Conservation (phyloP, 306 rosid species). For the Spatholobus suberectus region DNA sequence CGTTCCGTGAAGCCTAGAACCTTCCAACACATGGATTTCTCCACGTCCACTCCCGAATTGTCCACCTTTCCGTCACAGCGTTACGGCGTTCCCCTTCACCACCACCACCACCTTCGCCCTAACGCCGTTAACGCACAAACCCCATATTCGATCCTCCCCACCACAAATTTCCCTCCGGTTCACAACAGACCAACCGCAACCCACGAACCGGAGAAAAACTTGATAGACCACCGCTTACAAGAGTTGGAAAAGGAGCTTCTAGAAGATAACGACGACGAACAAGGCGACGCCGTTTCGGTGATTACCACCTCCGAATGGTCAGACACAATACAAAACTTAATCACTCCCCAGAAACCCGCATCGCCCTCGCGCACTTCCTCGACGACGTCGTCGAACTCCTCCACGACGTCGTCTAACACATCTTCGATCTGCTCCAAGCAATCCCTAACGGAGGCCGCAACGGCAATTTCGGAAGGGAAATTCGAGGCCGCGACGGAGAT, state of each 20-base stretch:
- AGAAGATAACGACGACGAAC: slow-evolving; percentile 67
- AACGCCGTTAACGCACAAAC: slow-evolving; percentile 13
- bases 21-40: slow-evolving; percentile 57
- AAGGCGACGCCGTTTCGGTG: slow-evolving; percentile 61
- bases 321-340: slow-evolving; percentile 70
- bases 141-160: not conserved
- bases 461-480: slow-evolving; percentile 67
- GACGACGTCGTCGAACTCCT: slow-evolving; percentile 59
- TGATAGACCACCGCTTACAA: slow-evolving; percentile 44
- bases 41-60: slow-evolving; percentile 35
- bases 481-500: slow-evolving; percentile 60
- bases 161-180: not conserved
- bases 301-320: slow-evolving; percentile 73
- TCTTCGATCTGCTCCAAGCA: slow-evolving; percentile 55
- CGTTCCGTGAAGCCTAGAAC: slow-evolving; percentile 66
- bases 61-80: slow-evolving; percentile 36
- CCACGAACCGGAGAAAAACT: slow-evolving; percentile 53
- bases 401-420: slow-evolving; percentile 53
- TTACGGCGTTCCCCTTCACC: slow-evolving; percentile 42
- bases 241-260: slow-evolving; percentile 73
- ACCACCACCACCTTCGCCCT: slow-evolving; percentile 56
- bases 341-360: slow-evolving; percentile 45
- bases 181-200: not conserved
- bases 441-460: slow-evolving; percentile 67
- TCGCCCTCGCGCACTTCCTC: slow-evolving; percentile 58